Base-by-base conservation (phyloP, 2,329 filamentous ascomycete genomes). In the Microascus cirrosus region DNA sequence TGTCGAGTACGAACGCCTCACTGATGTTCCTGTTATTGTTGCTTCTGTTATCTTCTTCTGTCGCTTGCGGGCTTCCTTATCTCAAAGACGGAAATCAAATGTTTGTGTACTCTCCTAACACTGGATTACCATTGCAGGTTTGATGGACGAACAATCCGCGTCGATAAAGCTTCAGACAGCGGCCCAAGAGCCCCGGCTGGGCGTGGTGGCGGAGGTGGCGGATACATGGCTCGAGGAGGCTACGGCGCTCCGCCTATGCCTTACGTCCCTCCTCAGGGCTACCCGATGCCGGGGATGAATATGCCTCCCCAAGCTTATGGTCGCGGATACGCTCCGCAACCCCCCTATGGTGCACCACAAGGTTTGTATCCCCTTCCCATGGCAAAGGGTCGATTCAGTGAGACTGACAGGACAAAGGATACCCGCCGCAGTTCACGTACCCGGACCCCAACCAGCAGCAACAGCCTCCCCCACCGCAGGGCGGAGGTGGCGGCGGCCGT, bases 91-190 rank as follows among this genome's bases (percentile, higher is more conserved):
- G 39, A 6, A 52, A 58, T 60, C 59, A 22, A n/a, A 58, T 45
- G 56, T 58, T 56, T 56, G 59, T 55, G 54, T 42, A 50, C 52
- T 59, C 63, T 54, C 54, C 53, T 59, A 50, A 50, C 45, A 24
- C 18, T 50, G 8, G 45, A 12, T n/a, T 42, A 13, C 45, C 24
- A 15, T n/a, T 64, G 32, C 59, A 95, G 92, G 67, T 96, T 97
- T 73, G 92, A 97, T 73, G 93, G 93, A 63, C 90, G 93, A 66
- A 85, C 83, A 63, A 96, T 99, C 71, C 91, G 93, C 65, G 93
- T 99, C 63, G 93, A 97, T 76, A 95, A 92, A 74, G 94, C 92
- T 61, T 92, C 90, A 59, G 92, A 96, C 73, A 86, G 85, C 63
- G 82, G 83, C 53, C 78, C 83, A 53, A 80, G 83, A 59, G 81